These are phyloP conservation scores for Colletotrichum lupini DNA, from an alignment of 2,329 filamentous ascomycete genomes.

Conservation along the genomic window DNA sequence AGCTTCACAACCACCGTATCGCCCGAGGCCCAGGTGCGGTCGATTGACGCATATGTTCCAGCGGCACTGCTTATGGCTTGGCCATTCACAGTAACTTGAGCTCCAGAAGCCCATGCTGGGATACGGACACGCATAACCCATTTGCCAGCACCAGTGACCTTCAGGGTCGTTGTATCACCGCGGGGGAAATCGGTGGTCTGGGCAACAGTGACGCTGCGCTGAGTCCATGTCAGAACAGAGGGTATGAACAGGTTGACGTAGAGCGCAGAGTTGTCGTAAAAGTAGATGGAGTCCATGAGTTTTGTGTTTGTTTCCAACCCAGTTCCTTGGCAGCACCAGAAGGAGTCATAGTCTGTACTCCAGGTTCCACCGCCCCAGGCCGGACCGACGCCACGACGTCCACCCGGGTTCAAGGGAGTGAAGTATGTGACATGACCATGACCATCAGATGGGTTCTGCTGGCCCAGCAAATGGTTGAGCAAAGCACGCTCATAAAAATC, in stretches of 20 bases:
- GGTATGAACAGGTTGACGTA: constrained; percentile 63
- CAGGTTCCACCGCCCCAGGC: constrained; percentile 65
- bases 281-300: constrained; percentile 64
- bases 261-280: constrained; percentile 51
- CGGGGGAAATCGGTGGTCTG: constrained; percentile 57
- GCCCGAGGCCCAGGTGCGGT: constrained; percentile 53
- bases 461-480: constrained; percentile 62
- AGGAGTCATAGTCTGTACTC: constrained; percentile 63
- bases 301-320: constrained; percentile 66
- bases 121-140: constrained; percentile 56
- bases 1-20: constrained; percentile 56
- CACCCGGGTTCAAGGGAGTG: constrained; percentile 60
- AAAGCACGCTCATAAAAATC: constrained; percentile 64
- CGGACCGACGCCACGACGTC: constrained; percentile 59
- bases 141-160: constrained; percentile 45
- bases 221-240: constrained; percentile 56
- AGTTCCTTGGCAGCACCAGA: constrained; percentile 66
- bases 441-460: constrained; percentile 53
- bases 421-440: constrained; percentile 67
- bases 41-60: constrained; percentile 54
- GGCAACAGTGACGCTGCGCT: constrained; percentile 50
- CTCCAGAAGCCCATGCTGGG: constrained; percentile 55
- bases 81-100: constrained; percentile 55
- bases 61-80: constrained; percentile 42
- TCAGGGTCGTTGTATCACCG: constrained; percentile 51